These are phyloP conservation scores for Hypoxylon fragiforme DNA, from an alignment of 495 filamentous ascomycete species.

Conservation along the genomic window DNA sequence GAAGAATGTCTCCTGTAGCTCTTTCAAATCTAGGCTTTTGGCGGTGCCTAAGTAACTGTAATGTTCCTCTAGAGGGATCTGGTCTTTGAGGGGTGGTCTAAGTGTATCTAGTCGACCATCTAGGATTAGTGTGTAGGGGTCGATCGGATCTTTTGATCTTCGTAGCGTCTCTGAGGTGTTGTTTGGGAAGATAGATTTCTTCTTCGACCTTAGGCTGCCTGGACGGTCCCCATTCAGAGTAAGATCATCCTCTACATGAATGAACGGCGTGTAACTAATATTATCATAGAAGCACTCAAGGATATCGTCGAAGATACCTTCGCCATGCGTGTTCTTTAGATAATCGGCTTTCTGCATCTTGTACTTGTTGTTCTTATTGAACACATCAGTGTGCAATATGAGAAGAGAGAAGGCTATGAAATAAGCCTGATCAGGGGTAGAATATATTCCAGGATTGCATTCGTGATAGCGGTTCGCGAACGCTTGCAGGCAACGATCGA, in stretches of 20 bases:
- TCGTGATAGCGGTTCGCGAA: constrained; percentile 98
- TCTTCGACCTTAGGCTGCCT: constrained; percentile 65
- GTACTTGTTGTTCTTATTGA: constrained; percentile 99
- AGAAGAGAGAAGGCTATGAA: constrained; percentile 96
- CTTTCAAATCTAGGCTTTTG: constrained; percentile 69
- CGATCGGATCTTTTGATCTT: constrained; percentile 78
- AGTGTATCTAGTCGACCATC: constrained; percentile 82
- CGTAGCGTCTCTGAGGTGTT: constrained; percentile 66
- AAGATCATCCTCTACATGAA: constrained; percentile 89
- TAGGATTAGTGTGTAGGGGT: constrained; percentile 92
- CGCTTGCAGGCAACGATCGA: constrained; percentile 88
- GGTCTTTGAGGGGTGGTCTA: constrained; percentile 82
- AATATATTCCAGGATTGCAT: constrained; percentile 96
- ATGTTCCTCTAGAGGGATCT: constrained; percentile 89
- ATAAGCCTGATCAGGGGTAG: constrained; percentile 90
- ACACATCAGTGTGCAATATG: constrained; percentile 95
- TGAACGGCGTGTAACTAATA: constrained; percentile 95
- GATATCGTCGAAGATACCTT: constrained; percentile 89
- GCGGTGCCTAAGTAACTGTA: constrained; percentile 84
- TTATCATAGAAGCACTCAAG: constrained; percentile 98
- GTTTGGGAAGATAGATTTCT: constrained; percentile 72
- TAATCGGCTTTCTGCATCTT: constrained; percentile 99
- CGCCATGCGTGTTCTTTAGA: constrained; percentile 87
- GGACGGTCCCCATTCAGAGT: constrained; percentile 78
- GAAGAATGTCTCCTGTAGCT: constrained; percentile 84